Base-by-base conservation (phyloP, 1,139 yeast species). In the Zygosaccharomyces pseudobailii region DNA sequence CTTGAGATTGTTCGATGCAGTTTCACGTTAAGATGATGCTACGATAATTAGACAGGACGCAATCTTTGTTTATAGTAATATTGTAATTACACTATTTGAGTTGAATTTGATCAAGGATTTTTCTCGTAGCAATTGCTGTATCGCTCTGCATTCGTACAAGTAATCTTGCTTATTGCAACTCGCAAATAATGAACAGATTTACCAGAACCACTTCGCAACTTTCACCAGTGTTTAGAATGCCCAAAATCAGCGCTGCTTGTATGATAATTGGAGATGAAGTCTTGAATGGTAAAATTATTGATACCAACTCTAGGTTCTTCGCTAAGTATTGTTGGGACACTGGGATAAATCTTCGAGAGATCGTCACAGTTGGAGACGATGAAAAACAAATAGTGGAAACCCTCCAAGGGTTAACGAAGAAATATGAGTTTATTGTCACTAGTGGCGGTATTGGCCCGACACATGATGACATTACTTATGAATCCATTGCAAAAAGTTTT, bases 371-470 rank as follows among this genome's bases (percentile, higher is more conserved):
- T 48, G 90, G 92, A 0, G 96, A 88, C 65, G 88, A 84, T 36
- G 76, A 75, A 50, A 62, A 67, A 1, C 94, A 85, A 52, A 87
- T 88, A 42, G 68, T 74, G 2, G 73, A 73, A 9, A 76, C 84
- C 1, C 67, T 86, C 27, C 65, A 66, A 30, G 62, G 72, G 5
- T 69, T 86, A 50, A 67, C 75, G 27, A 62, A 71, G 20, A 70
- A 75, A 40, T 82, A 81, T 56, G 92, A 86, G 59, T 75, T 87
- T 47, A 75, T 87, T 5, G 76, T 87, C 17, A 87, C 96, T 0
- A 79, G 88, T 17, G 96, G 96, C 6, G 74, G 87, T 0, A 85
- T 88, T 52, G 96, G 96, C 0, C 87, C 95, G 3, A 88, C 96
- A 0, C 95, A 87, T 58, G 96, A 87, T 62, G 96, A 87, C 63